Evolutionary conservation across 805 yeast species (phyloP).

Genomic region (Candida maltosa): DNA sequence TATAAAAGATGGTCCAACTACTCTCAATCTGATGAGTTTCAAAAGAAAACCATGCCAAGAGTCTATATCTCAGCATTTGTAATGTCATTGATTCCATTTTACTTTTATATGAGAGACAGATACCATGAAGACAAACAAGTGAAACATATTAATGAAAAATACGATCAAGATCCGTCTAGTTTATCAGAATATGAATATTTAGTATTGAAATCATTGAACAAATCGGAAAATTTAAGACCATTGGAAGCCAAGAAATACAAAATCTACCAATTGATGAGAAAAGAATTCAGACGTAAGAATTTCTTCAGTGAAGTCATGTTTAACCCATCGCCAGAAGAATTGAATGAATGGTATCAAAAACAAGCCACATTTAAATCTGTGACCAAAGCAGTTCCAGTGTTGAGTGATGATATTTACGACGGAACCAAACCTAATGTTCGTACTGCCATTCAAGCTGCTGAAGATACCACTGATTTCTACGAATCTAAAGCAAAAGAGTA

Average conservation of each 20-base stretch:
- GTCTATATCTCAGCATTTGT: constrained; percentile 60
- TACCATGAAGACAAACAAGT: constrained; percentile 64
- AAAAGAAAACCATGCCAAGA: constrained; percentile 55
- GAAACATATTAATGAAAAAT: constrained; percentile 37
- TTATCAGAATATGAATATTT: constrained; percentile 63
- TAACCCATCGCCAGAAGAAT: constrained; percentile 39
- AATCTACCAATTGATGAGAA: constrained; percentile 55
- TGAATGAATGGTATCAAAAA: constrained; percentile 38
- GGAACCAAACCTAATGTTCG: constrained; percentile 22
- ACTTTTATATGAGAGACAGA: constrained; percentile 63
- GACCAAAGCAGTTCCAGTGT: constrained; percentile 19
- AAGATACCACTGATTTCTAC: constrained; percentile 79
- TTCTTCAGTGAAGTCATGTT: constrained; percentile 31
- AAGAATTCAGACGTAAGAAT: constrained; percentile 39
- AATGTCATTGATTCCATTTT: constrained; percentile 54
- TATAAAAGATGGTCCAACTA: constrained; percentile 40
- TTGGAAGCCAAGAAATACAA: constrained; percentile 59
- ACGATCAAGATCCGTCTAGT: constrained; percentile 29
- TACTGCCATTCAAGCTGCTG: constrained; percentile 56
- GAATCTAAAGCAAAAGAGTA: constrained; percentile 76
- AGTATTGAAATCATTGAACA: constrained; percentile 54
- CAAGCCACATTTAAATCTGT: constrained; percentile 20
- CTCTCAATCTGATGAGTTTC: constrained; percentile 52
- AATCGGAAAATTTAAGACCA: constrained; percentile 55
- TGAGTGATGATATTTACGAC: constrained; percentile 11